These are phyloP conservation scores for Aspergillus ustus DNA, from an alignment of 2,329 filamentous ascomycete genomes.

Conservation along the genomic window DNA sequence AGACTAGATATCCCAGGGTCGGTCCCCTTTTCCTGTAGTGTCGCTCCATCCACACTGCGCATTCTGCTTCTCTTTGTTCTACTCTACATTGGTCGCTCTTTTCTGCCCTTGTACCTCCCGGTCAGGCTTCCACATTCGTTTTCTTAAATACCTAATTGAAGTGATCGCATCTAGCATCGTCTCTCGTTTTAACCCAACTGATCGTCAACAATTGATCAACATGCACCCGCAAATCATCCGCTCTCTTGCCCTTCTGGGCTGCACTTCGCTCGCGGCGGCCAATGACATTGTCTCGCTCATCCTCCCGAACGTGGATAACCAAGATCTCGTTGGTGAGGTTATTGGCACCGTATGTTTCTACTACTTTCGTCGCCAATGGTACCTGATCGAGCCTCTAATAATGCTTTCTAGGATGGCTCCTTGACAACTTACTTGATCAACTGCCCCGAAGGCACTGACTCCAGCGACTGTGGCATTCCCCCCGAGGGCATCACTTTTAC, in stretches of 20 bases:
- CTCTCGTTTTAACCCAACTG: neutral
- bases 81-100: neutral
- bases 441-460: conserved; percentile 17
- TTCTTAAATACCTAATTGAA: neutral
- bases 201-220: conserved; percentile 13
- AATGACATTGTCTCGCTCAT: conserved; percentile 22
- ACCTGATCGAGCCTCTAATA: neutral
- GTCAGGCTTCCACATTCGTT: conserved; percentile 8
- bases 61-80: neutral
- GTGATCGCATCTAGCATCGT: neutral
- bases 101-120: neutral
- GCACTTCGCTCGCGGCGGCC: conserved; percentile 28
- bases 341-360: conserved; percentile 20
- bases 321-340: conserved; percentile 18
- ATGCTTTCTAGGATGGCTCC: conserved; percentile 17
- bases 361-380: neutral
- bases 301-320: conserved; percentile 11
- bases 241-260: conserved; percentile 32
- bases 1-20: neutral
- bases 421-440: conserved; percentile 27
- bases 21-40: neutral
- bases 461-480: conserved; percentile 18
- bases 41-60: too few species aligned
- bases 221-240: conserved; percentile 24
- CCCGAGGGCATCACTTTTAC: conserved; percentile 14